These are phyloP conservation scores for Thelonectria discophora DNA, from an alignment of 2,329 filamentous ascomycete genomes.

Conservation along the genomic window DNA sequence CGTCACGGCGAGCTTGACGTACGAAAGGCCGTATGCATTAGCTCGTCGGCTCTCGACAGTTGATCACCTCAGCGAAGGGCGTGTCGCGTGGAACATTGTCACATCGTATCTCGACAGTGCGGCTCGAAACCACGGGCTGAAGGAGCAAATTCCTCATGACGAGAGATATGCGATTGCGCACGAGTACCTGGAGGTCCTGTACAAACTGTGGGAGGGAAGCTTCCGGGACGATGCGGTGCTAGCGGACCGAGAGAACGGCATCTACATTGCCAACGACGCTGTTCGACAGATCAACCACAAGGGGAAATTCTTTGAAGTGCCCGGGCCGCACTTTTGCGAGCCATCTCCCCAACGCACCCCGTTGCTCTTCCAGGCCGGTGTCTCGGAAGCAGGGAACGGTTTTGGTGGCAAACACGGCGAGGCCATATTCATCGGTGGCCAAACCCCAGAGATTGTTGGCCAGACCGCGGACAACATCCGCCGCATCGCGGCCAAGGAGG, in stretches of 20 bases:
- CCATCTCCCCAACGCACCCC: conserved; percentile 21
- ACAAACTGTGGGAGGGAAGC: conserved; percentile 27
- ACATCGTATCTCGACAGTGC: conserved; percentile 49
- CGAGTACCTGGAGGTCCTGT: conserved; percentile 23
- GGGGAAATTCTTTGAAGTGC: conserved; percentile 17
- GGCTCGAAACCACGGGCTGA: conserved; percentile 18
- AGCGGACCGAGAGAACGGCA: conserved; percentile 10
- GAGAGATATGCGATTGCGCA: conserved; percentile 28
- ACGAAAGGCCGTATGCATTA: conserved; percentile 47
- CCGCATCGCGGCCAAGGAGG: conserved; percentile 6
- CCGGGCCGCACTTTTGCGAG: conserved; percentile 16
- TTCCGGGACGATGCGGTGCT: conserved; percentile 24
- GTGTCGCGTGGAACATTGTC: conserved; percentile 59
- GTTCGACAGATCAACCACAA: conserved; percentile 48
- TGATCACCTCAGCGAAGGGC: conserved; percentile 47
- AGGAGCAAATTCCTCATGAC: conserved; percentile 50
- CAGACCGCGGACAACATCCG: conserved; percentile 24
- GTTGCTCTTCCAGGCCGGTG: conserved; percentile 25
- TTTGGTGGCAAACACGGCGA: conserved; percentile 26
- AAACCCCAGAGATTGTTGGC: conserved; percentile 13
- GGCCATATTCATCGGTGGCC: conserved; percentile 26
- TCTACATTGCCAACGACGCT: conserved; percentile 46
- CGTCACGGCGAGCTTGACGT: conserved; percentile 48
- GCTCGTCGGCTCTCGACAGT: conserved; percentile 48
- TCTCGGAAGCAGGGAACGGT: conserved; percentile 20